Conservation (phyloP, 306 rosid species). For the Malus sieversii region DNA sequence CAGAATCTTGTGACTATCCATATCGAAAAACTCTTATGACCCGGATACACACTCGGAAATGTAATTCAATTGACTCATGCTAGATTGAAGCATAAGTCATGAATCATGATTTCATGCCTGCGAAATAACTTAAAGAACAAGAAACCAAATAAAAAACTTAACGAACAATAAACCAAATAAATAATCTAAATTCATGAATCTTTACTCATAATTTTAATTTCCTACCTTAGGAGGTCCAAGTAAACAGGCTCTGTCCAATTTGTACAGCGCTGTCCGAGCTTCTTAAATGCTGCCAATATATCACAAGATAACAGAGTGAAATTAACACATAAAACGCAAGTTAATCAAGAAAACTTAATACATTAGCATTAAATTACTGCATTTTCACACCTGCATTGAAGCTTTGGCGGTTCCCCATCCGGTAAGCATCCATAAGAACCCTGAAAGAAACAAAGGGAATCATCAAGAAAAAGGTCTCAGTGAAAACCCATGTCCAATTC, state of each 20-base stretch:
- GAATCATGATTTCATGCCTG: neutral
- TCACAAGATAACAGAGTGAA: neutral
- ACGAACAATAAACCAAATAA: neutral
- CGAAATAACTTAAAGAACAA: neutral
- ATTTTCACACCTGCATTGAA: constrained; percentile 66
- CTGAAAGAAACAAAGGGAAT: constrained; percentile 27
- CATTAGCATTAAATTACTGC: neutral
- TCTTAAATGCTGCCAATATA: constrained; percentile 54
- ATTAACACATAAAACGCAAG: neutral
- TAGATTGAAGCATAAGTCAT: neutral
- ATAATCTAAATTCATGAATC: neutral
- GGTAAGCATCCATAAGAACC: constrained; percentile 79
- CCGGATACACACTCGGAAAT: neutral
- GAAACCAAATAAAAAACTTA: neutral
- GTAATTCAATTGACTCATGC: neutral
- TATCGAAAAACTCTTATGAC: neutral
- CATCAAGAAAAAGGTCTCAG: neutral
- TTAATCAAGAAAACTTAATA: neutral
- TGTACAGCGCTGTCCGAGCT: constrained; percentile 89
- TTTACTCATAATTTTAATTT: neutral
- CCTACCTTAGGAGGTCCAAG: constrained; percentile 71
- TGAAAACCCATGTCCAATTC: neutral
- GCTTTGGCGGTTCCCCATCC: constrained; percentile 64
- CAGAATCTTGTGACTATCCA: neutral
- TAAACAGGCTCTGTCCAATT: constrained; percentile 83